Evolutionary conservation across 768 basidiomycete genomes (phyloP).

Genomic region (Boletus sp.): DNA sequence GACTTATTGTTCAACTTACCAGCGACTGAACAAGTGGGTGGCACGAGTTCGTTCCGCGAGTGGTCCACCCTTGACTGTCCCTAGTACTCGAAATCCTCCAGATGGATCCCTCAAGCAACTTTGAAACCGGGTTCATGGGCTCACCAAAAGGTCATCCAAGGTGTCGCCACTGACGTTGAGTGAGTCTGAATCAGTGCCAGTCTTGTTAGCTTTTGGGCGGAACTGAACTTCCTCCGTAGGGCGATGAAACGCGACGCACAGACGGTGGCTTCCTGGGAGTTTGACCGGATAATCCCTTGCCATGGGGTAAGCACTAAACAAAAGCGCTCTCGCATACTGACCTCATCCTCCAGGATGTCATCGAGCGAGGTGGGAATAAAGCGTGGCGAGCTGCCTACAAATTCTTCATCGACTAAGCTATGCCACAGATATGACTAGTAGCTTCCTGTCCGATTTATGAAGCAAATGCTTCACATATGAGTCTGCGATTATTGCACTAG

Average conservation of each 20-base stretch:
- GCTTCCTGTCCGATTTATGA: background rate
- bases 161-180: conserved; percentile 26
- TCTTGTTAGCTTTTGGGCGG: background rate
- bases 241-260: conserved; percentile 62
- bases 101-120: conserved; percentile 27
- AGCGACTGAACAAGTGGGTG: conserved; percentile 64
- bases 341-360: conserved; percentile 44
- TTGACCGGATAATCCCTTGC: conserved; percentile 71
- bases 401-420: conserved; percentile 24
- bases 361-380: conserved; percentile 56
- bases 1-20: conserved; percentile 86
- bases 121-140: conserved; percentile 32
- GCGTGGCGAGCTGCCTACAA: conserved; percentile 49
- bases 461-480: background rate
- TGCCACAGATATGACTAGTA: background rate
- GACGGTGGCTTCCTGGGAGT: conserved; percentile 69
- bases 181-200: conserved; percentile 9
- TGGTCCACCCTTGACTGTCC: background rate
- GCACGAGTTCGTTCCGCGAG: background rate
- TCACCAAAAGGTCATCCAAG: conserved; percentile 23
- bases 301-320: conserved; percentile 46
- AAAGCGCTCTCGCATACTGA: background rate
- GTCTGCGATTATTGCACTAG: background rate
- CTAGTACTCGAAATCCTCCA: conserved; percentile 39
- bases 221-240: conserved; percentile 20